phyloP scores from a whole-genome alignment of 202 grass and related monocot genomes.

The Carex sylvatica region DNA sequence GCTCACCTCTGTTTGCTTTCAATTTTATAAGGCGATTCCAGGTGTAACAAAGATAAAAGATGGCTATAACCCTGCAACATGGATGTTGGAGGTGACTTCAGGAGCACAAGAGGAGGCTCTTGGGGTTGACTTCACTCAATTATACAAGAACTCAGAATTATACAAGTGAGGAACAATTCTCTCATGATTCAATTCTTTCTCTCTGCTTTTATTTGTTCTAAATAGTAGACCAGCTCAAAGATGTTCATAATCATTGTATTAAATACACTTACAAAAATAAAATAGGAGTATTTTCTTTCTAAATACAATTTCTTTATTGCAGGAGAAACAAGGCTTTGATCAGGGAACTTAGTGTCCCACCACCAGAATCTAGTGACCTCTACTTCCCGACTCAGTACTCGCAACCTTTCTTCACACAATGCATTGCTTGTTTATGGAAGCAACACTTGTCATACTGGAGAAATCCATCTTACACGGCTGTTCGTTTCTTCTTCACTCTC shows the following conservation, averaged over 20 bases:
- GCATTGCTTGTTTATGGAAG: slow-evolving; percentile 83
- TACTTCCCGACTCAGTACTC: slow-evolving; percentile 61
- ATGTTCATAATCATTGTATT: neutral
- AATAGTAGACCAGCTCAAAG: neutral
- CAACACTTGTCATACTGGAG: slow-evolving; percentile 86
- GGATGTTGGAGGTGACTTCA: slow-evolving; percentile 80
- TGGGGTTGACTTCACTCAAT: slow-evolving; percentile 54
- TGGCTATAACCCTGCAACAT: slow-evolving; percentile 79
- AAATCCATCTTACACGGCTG: slow-evolving; percentile 77
- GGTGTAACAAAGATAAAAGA: slow-evolving; percentile 52
- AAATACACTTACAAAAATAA: neutral
- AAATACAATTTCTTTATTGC: slow-evolving; percentile 6
- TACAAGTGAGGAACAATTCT: slow-evolving; percentile 48
- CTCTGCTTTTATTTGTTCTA: slow-evolving; percentile 1
- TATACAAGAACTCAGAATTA: slow-evolving; percentile 73
- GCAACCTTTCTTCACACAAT: slow-evolving; percentile 50
- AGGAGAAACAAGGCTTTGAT: slow-evolving; percentile 83
- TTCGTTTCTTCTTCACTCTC: slow-evolving; percentile 65
- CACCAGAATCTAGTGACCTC: slow-evolving; percentile 55
- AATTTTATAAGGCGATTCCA: neutral
- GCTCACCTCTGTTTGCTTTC: neutral
- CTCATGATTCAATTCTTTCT: neutral
- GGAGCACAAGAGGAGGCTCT: slow-evolving; percentile 49
- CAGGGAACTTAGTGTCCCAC: slow-evolving; percentile 56
- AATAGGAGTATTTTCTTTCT: neutral